Evolutionary conservation across 2,329 filamentous ascomycete species (phyloP), one percentile per base, ranked within the genome.

Genomic region (Aspergillus phoenicis): DNA sequence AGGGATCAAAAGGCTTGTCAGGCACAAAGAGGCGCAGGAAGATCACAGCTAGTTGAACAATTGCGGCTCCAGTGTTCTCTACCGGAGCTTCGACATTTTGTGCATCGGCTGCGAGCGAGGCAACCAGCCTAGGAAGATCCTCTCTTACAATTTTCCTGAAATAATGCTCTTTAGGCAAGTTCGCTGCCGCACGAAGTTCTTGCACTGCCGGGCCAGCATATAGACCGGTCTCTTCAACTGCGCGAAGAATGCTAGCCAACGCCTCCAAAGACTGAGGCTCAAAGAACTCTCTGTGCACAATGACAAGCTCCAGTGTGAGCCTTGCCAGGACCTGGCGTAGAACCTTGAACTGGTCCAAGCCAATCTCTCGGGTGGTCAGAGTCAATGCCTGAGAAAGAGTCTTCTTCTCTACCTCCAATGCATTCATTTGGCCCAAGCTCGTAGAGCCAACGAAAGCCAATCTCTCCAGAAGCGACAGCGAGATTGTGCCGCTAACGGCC

Each of bases 1-100:
- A 87, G 1, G 95, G 95, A 74, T 99, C 95, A 69, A 94, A 95
- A 3, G 90, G 85, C 66, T 89, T 88, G 74, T 96, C 89, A 0
- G 96, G 93, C 2, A 98, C 87, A 71, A 94, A 97, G 2, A 97
- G 82, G 63, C 85, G 85, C 52, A 98, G 81, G 41, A 89, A 86
- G 15, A 89, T 88, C 20, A 93, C 77, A 1, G 91, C 89, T 62
- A 97, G 87, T 54, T 89, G 83, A 28, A 93, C 83, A 87, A 93
- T 95, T 5, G 90, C 89, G 22, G 89, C 77, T 20, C 86, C 83
- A 20, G 82, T 77, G 54, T 77, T 72, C 39, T 74, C 70, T 8
- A 69, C 58, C n/a, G 66, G 58, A 5, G 68, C 62, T 20, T 69
- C 58, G 4, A 68, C 60, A 39, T 60, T 62, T n/a, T 45, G 48